phyloP scores from a whole-genome alignment of 192 early-diverging fungal species.

The Rhizophagus sp. region DNA sequence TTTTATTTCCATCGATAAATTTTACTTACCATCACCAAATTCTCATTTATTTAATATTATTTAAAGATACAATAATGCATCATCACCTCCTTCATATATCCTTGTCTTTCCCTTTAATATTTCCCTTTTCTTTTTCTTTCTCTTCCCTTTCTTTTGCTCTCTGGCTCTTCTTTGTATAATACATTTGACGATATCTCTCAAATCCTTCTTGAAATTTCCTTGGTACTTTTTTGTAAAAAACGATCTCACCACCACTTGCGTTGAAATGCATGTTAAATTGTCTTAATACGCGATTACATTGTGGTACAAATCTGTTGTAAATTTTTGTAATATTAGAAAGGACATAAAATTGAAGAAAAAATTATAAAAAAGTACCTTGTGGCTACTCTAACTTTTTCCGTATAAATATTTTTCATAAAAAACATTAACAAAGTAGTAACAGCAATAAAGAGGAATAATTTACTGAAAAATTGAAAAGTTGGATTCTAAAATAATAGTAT shows the following conservation, averaged over 20 bases:
- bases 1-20: neutral
- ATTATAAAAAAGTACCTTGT: constrained; percentile 47
- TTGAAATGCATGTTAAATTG: constrained; percentile 61
- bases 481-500: neutral
- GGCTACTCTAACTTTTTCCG: constrained; percentile 56
- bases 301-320: constrained; percentile 54
- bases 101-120: constrained; percentile 34
- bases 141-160: constrained; percentile 20
- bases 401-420: constrained; percentile 57
- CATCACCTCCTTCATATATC: neutral
- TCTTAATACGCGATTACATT: constrained; percentile 56
- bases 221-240: constrained; percentile 55
- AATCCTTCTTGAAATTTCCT: constrained; percentile 59
- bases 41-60: constrained; percentile 3
- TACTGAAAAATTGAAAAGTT: constrained; percentile 18
- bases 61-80: neutral
- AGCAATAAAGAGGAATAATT: constrained; percentile 38
- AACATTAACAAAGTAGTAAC: constrained; percentile 48
- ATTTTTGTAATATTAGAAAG: constrained; percentile 1
- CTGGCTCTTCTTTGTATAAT: constrained; percentile 23
- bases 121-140: constrained; percentile 12
- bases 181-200: constrained; percentile 23
- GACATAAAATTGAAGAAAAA: neutral
- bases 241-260: constrained; percentile 46
- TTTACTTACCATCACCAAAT: neutral